A percentile compares a stretch with the other conserved stretches of the same genome.
Conservation (phyloP, 78 protist genomes). For the Cavenderia fasciculata region DNA sequence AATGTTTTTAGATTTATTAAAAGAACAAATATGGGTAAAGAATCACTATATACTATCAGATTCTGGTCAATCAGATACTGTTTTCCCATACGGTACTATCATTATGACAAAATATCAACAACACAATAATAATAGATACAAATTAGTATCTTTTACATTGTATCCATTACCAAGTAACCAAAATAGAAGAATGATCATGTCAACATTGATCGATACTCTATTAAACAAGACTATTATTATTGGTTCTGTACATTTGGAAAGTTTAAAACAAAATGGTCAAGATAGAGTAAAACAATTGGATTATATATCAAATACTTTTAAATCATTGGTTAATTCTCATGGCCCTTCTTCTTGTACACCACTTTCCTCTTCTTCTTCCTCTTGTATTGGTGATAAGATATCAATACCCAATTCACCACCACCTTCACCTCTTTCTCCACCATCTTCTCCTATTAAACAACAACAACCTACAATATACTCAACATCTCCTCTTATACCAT, state of each 20-base stretch:
- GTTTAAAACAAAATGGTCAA: constrained; percentile 10
- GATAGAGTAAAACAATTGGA: constrained; percentile 41
- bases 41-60: constrained; percentile 44
- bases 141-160: not conserved
- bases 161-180: constrained; percentile 33
- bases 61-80: constrained; percentile 66
- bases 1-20: constrained; percentile 39
- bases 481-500: not conserved
- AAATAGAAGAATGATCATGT: not conserved
- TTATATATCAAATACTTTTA: not conserved
- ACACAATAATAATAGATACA: not conserved
- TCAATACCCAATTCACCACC: no score
- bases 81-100: constrained; percentile 54
- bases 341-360: no score
- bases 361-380: no score
- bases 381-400: no score
- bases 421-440: no score
- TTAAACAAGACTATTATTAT: constrained; percentile 24
- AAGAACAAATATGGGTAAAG: constrained; percentile 22
- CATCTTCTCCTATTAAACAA: no score
- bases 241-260: constrained; percentile 55
- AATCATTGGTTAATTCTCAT: no score
- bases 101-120: constrained; percentile 16
- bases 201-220: not conserved
- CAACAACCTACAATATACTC: not conserved